These are phyloP conservation scores for Malassezia sympodialis DNA, from an alignment of 1,284 basidiomycete species.

Conservation along the genomic window DNA sequence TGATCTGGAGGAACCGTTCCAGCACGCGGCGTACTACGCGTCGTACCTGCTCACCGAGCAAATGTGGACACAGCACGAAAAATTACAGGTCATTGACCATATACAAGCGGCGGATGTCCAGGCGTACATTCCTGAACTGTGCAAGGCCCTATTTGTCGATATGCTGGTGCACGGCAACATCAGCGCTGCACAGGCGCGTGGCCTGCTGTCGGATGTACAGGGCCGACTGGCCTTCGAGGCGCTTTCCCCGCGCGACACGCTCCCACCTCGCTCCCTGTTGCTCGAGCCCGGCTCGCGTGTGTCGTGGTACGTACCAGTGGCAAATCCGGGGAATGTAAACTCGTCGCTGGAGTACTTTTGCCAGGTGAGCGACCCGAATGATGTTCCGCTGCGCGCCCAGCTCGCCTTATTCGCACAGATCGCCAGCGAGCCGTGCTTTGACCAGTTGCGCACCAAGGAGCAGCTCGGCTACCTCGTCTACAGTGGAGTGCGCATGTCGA, in stretches of 20 bases:
- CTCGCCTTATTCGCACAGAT: constrained; percentile 43
- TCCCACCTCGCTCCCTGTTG: constrained; percentile 30
- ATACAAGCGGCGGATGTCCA: constrained; percentile 66
- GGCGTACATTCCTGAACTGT: constrained; percentile 55
- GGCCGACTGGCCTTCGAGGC: constrained; percentile 58
- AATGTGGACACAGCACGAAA: constrained; percentile 72
- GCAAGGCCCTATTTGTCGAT: constrained; percentile 63
- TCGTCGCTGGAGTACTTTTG: constrained; percentile 53
- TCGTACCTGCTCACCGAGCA: constrained; percentile 62
- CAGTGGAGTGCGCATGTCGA: constrained; percentile 25
- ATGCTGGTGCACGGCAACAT: constrained; percentile 80
- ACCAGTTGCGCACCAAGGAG: constrained; percentile 85
- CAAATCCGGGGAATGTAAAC: constrained; percentile 79
- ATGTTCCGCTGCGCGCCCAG: constrained; percentile 30
- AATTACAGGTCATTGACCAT: constrained; percentile 65
- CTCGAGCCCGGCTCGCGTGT: constrained; percentile 58
- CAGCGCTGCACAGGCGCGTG: constrained; percentile 67
- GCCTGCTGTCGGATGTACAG: constrained; percentile 65
- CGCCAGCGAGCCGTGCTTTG: constrained; percentile 72
- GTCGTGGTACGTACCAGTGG: constrained; percentile 62
- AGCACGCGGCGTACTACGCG: constrained; percentile 68
- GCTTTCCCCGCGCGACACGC: constrained; percentile 19
- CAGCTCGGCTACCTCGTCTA: constrained; percentile 71
- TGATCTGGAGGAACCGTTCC: constrained; percentile 71
- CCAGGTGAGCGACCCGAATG: constrained; percentile 37